A percentile compares a stretch with the other conserved stretches of the same genome.
phyloP scores from a whole-genome alignment of 495 filamentous ascomycete species.

The Neurospora sp. region DNA sequence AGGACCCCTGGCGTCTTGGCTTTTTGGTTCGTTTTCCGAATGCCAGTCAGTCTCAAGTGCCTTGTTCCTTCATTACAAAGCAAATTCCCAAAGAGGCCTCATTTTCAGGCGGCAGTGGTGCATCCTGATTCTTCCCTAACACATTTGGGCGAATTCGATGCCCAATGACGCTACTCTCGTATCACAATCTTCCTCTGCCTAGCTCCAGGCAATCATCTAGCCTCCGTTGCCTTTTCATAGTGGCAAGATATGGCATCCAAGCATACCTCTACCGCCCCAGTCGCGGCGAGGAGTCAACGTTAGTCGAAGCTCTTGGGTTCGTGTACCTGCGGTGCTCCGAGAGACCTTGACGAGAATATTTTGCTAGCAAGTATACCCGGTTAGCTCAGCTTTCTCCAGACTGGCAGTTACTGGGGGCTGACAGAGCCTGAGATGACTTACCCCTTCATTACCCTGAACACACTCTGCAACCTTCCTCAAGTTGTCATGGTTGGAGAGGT shows the following conservation, averaged over 20 bases:
- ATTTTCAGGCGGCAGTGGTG: neutral
- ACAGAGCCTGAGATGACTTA: slow-evolving; percentile 37
- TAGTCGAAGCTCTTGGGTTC: slow-evolving; percentile 50
- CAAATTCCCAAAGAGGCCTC: neutral
- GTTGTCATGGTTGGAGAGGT: slow-evolving; percentile 74
- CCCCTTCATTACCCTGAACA: slow-evolving; percentile 82
- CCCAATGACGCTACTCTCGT: neutral
- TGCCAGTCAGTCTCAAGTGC: neutral
- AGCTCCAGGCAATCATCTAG: neutral
- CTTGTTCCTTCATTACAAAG: neutral
- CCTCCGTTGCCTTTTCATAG: slow-evolving; percentile 27
- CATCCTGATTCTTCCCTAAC: neutral
- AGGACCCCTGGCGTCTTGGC: neutral
- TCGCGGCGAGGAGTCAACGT: slow-evolving; percentile 61
- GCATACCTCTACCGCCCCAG: slow-evolving; percentile 81
- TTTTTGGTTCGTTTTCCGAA: neutral
- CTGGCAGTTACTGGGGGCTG: neutral
- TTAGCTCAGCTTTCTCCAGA: slow-evolving; percentile 1
- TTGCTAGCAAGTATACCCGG: slow-evolving; percentile 36
- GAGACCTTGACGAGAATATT: slow-evolving; percentile 61
- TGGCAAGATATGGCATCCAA: slow-evolving; percentile 86
- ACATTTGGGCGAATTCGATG: neutral
- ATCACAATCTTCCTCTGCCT: slow-evolving; percentile 1
- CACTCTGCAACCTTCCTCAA: slow-evolving; percentile 74
- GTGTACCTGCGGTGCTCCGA: slow-evolving; percentile 34